These are phyloP conservation scores for Solanum ahanhuiri DNA, from an alignment of 257 asterid species.

Conservation along the genomic window DNA sequence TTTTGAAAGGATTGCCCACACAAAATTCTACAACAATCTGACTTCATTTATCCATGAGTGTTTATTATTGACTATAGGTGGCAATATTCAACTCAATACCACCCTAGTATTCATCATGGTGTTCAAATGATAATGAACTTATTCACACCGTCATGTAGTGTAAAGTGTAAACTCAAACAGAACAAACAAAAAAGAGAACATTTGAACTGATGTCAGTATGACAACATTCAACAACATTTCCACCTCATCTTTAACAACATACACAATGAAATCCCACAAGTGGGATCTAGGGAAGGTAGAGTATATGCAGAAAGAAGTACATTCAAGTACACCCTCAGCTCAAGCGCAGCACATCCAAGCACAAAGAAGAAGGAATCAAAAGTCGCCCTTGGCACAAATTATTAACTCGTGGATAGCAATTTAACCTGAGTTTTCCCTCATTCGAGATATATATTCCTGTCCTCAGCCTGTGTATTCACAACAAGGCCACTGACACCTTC, in stretches of 20 bases:
- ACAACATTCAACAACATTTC: neutral
- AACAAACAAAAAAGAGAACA: neutral
- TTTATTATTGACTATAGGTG: neutral
- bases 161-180: neutral
- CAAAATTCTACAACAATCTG: neutral
- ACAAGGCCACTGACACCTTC: neutral
- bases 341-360: neutral
- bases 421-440: neutral
- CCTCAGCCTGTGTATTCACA: neutral
- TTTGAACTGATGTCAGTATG: neutral
- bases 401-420: neutral
- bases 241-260: neutral
- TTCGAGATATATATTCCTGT: neutral
- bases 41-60: neutral
- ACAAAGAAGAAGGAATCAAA: neutral
- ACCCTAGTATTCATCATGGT: neutral
- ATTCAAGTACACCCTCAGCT: neutral
- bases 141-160: neutral
- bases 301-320: neutral
- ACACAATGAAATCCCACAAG: neutral
- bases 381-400: neutral
- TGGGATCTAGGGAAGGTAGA: neutral
- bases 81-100: neutral
- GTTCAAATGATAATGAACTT: neutral
- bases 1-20: neutral